Evolutionary conservation across 139 green algal genomes (phyloP), one percentile per base, ranked within the genome.

Genomic region (Coelastrella sp.): DNA sequence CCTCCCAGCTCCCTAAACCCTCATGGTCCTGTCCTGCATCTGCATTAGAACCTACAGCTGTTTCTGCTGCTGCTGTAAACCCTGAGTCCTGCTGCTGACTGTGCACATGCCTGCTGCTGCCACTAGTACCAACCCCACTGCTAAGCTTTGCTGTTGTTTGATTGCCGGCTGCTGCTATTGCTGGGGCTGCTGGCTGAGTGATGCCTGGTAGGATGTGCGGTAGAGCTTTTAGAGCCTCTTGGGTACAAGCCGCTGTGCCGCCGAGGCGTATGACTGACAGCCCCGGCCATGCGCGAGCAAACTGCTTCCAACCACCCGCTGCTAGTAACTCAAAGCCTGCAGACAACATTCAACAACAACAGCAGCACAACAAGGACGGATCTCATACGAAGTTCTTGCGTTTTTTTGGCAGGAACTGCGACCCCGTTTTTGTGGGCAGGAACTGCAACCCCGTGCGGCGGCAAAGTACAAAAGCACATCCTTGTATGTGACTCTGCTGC

Each of bases 201-300:
- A 90, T 66, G 59, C 85, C 71, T 4, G 85, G 85, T 16, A 90
- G 73, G 0, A 90, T 83, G 22, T 83, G 58, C 20, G 73, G 85
- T 16, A 90, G 58, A 3, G 85, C 85, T 57, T 90, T 88, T 19
- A 88, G 11, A 13, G 74, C 73, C 22, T 61, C 73, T n/a, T 60
- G 7, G 73, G 64, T 84, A 58, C 64, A 68, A 17, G n/a, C 6
- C 8, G 17, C 16, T 17, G n/a, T 61, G 73, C 85, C 85, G 5
- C 85, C 73, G 5, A 90, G 59, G 5, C 85, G 57, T 8, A 90
- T 32, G 13, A 90, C 19, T 47, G 58, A 32, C n/a, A 90, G 59
- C 4, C 7, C 10, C 0, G 85, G 85, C 73, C 85, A 90, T 3
- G 73, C 74, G 22, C 20, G 14, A 4, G 73, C 85, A 17, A 90